Evolutionary conservation across 2,329 filamentous ascomycete genomes (phyloP).

Genomic region (Aspergillus versicolor): DNA sequence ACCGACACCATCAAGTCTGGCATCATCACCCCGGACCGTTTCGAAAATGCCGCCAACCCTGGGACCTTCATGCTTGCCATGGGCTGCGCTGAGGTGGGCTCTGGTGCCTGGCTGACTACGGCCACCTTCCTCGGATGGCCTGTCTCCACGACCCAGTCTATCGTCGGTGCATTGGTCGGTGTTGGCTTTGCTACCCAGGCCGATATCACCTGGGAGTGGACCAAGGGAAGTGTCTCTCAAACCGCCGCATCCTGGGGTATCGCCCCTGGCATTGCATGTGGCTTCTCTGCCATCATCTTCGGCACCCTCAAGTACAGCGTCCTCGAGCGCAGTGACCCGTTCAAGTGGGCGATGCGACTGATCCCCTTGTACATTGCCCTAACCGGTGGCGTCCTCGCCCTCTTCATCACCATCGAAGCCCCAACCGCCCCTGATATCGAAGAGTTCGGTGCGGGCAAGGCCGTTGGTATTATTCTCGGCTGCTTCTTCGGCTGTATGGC

Average conservation of each 20-base stretch:
- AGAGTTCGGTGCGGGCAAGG: slow-evolving; percentile 26
- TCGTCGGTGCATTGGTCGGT: slow-evolving; percentile 37
- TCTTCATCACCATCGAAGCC: slow-evolving; percentile 57
- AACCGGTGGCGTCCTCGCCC: slow-evolving; percentile 50
- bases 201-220: slow-evolving; percentile 36
- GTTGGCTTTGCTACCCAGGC: slow-evolving; percentile 27
- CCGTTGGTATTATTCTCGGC: slow-evolving; percentile 26
- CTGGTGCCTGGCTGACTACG: slow-evolving; percentile 37
- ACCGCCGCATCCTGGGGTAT: slow-evolving; percentile 51
- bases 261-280: slow-evolving; percentile 49
- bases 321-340: slow-evolving; percentile 49
- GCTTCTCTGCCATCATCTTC: slow-evolving; percentile 52
- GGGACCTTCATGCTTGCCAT: slow-evolving; percentile 42
- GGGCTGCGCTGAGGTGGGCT: slow-evolving; percentile 36
- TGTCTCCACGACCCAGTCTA: slow-evolving; percentile 44
- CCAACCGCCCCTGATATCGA: slow-evolving; percentile 25
- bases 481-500: slow-evolving; percentile 27
- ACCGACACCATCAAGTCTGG: slow-evolving; percentile 46
- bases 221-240: slow-evolving; percentile 46
- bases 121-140: slow-evolving; percentile 39
- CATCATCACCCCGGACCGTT: slow-evolving; percentile 42
- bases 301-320: slow-evolving; percentile 51
- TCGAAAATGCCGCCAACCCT: slow-evolving; percentile 28
- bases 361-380: slow-evolving; percentile 52
- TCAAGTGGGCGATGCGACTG: slow-evolving; percentile 51